phyloP scores from a whole-genome alignment of 202 grass and related monocot species.

The Zizania palustris region DNA sequence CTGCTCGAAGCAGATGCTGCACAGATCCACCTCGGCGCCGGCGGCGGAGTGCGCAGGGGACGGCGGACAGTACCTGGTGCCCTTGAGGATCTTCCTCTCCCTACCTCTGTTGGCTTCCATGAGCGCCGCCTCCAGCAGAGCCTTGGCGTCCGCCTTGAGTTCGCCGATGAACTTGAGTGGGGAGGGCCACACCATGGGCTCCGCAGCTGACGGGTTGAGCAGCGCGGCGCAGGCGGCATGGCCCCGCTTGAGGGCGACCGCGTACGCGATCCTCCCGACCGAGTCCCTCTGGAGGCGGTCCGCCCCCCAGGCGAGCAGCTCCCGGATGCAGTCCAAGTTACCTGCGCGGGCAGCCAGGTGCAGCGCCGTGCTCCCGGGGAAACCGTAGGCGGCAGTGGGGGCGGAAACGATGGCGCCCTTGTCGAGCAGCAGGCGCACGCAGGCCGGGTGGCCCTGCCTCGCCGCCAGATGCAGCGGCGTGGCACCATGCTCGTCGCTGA shows the following conservation, averaged over 20 bases:
- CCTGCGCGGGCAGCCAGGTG: constrained; percentile 72
- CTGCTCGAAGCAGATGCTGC: constrained; percentile 81
- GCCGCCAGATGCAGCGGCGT: constrained; percentile 67
- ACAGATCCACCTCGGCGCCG: constrained; percentile 45
- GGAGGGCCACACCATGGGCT: constrained; percentile 85
- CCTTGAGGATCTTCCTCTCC: constrained; percentile 61
- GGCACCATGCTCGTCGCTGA: constrained; percentile 64
- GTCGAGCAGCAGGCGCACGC: constrained; percentile 59
- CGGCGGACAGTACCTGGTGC: constrained; percentile 41
- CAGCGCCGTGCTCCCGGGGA: constrained; percentile 62
- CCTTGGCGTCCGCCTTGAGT: constrained; percentile 59
- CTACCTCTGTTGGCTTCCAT: constrained; percentile 68
- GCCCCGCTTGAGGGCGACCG: constrained; percentile 56
- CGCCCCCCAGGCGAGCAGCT: constrained; percentile 71
- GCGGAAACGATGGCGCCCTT: constrained; percentile 65
- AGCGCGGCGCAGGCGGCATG: constrained; percentile 63
- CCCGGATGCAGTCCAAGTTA: constrained; percentile 57
- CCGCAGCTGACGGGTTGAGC: constrained; percentile 63
- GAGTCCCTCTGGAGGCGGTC: constrained; percentile 61
- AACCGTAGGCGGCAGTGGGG: constrained; percentile 46
- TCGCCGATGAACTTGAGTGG: constrained; percentile 79
- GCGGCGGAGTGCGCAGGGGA: constrained; percentile 40
- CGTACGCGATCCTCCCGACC: constrained; percentile 64
- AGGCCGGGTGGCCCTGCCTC: constrained; percentile 46
- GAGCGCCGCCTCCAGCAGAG: constrained; percentile 59